These are phyloP conservation scores for Sugiyamaella chiloensis DNA, from an alignment of 805 yeast species.

Conservation along the genomic window DNA sequence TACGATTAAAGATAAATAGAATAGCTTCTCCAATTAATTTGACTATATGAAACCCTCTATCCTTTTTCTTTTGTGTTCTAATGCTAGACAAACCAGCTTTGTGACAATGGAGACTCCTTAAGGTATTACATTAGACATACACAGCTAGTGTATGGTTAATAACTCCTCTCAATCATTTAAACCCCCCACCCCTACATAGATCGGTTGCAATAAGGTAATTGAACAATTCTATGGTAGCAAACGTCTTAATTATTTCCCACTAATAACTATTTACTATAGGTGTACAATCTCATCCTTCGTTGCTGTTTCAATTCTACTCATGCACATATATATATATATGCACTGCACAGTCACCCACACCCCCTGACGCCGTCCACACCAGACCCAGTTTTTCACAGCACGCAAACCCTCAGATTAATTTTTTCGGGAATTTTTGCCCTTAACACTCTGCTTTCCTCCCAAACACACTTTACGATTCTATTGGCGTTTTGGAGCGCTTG, in stretches of 20 bases:
- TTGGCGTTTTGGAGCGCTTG: slow-evolving; percentile 4
- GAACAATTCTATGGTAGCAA: background rate
- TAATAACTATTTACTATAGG: background rate
- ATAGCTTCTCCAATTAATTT: no score
- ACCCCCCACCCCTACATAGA: no score
- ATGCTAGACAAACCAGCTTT: no score
- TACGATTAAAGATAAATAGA: no score
- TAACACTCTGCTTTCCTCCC: slow-evolving; percentile 4
- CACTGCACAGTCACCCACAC: slow-evolving; percentile 3
- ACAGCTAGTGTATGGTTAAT: no score
- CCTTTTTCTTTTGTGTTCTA: no score
- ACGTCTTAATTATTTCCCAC: background rate
- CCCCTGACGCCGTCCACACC: slow-evolving; percentile 4
- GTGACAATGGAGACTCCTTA: no score
- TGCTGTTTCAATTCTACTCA: background rate
- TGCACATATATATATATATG: background rate
- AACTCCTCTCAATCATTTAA: no score
- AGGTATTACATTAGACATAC: no score
- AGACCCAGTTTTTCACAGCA: slow-evolving; percentile 8
- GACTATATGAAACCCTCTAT: no score
- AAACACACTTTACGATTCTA: background rate
- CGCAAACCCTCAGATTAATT: slow-evolving; percentile 8
- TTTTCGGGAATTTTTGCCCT: slow-evolving; percentile 10
- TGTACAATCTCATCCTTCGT: background rate
- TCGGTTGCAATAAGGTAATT: no score